These are phyloP conservation scores for Ascomycota sp. DNA, from an alignment of 2,329 filamentous ascomycete species.

Conservation along the genomic window DNA sequence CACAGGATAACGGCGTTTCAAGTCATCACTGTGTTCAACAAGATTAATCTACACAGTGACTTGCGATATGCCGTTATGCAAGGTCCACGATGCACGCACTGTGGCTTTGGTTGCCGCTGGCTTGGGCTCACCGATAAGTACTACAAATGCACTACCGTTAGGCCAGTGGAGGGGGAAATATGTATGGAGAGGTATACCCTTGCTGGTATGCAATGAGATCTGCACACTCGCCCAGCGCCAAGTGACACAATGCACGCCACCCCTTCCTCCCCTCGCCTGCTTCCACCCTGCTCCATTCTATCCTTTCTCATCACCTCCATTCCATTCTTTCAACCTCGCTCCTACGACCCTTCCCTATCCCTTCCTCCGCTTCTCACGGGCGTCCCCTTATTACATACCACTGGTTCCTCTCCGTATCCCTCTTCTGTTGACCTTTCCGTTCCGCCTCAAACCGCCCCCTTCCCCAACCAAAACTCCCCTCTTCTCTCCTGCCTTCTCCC, in stretches of 20 bases:
- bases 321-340: conserved; percentile 5
- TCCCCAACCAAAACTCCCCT: conserved; percentile 12
- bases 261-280: conserved; percentile 8
- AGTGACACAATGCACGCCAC: conserved; percentile 7
- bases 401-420: conserved; percentile 13
- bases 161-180: too few species aligned
- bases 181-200: too few species aligned
- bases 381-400: conserved; percentile 6
- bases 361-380: not conserved
- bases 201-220: conserved; percentile 1
- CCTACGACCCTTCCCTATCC: not conserved
- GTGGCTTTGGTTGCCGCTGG: too few species aligned
- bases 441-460: conserved; percentile 11
- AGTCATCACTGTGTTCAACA: too few species aligned
- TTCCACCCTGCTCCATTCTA: conserved; percentile 14
- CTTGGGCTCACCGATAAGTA: too few species aligned
- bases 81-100: too few species aligned
- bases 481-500: conserved; percentile 15
- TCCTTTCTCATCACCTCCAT: conserved; percentile 16
- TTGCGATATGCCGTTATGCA: too few species aligned
- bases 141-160: too few species aligned
- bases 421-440: conserved; percentile 11
- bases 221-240: conserved; percentile 4
- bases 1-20: too few species aligned
- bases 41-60: too few species aligned